These are phyloP conservation scores for Jacaranda mimosifolia DNA, from an alignment of 257 asterid genomes.

Conservation along the genomic window DNA sequence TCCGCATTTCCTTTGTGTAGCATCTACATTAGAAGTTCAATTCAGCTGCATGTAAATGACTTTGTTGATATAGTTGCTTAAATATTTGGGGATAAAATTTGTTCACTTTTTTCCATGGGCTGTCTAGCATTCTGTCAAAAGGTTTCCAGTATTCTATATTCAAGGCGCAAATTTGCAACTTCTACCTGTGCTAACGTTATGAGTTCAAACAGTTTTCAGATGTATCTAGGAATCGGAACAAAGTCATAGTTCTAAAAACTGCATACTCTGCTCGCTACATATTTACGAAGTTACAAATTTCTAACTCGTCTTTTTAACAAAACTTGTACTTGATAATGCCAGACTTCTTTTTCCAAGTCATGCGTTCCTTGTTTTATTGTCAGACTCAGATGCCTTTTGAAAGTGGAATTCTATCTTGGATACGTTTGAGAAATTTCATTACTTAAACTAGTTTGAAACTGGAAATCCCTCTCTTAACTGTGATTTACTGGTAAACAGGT, in stretches of 20 bases:
- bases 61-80: background rate
- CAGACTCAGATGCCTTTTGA: background rate
- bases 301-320: background rate
- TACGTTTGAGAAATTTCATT: background rate
- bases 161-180: background rate
- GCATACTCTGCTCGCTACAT: background rate
- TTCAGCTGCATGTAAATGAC: background rate
- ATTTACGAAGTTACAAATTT: background rate
- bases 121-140: background rate
- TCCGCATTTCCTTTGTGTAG: constrained; percentile 7
- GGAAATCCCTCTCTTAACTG: constrained; percentile 9
- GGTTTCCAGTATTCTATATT: background rate
- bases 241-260: background rate
- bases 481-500: constrained; percentile 51
- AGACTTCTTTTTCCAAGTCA: background rate
- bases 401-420: background rate
- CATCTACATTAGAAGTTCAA: constrained; percentile 6
- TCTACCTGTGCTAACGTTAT: background rate
- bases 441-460: background rate
- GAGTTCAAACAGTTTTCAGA: background rate
- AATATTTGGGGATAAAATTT: background rate
- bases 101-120: background rate
- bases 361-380: background rate
- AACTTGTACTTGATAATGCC: background rate
- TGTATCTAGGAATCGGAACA: background rate